Base-by-base conservation (phyloP, 139 green algal species). In the Coelastrella sp. region DNA sequence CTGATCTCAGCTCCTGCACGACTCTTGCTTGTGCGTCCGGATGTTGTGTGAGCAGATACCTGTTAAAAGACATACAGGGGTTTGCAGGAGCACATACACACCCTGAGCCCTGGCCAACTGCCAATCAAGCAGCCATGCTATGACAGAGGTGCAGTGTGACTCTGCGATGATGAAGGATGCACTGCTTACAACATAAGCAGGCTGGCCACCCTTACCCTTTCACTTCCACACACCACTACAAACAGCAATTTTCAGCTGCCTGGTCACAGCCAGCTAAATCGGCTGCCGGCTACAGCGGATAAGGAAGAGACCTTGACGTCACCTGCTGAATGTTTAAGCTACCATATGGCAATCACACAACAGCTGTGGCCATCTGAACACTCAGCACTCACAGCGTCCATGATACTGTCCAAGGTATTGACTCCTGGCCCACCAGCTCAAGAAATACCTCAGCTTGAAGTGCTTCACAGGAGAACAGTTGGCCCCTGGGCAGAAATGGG, bases 401-500 rank as follows among this genome's bases (percentile, higher is more conserved):
- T 27, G 85, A 73, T 6, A 90, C 20, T 24, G 85, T 90, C 85
- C 85, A 90, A 24, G 85, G 85, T 63, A 90, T 65, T 12, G 73
- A 84, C 57, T 90, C 85, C 59, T 90, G 85, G 6, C 85, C 85
- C n/a, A 90, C 85, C 35, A 84, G 82, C 73, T 90, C 85, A 56
- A 90, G 74, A 61, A 90, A 90, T n/a, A 84, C 20, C 59, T 90
- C 85, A 15, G 85, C 85, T 27, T 90, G 85, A n/a, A 90, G 24
- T 25, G 73, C 73, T 60, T 73, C 65, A 78, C 7, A 20, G 22
- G 25, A 24, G 35, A 88, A 87, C 7, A 78, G 82, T 25, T 78
- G 4, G 15, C 82, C 82, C 19, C 60, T 87, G 11, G 25, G 35
- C 35, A 49, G 35, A 49, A 3, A 49, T 49, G 3, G 22, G 78